phyloP scores from a whole-genome alignment of 306 rosid genomes.

The Vachellia collinsii region DNA sequence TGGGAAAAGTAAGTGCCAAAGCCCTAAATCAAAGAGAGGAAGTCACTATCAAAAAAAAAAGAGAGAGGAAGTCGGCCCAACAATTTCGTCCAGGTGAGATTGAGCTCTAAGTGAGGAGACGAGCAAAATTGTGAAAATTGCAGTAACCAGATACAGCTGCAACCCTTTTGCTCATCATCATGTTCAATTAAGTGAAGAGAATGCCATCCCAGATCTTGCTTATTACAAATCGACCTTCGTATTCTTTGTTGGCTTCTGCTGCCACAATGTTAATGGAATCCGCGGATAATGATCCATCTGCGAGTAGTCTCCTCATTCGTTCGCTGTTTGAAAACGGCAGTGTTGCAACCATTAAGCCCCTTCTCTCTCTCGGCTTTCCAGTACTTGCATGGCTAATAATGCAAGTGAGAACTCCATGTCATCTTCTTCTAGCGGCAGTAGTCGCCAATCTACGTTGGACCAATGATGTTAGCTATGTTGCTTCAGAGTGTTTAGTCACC shows the following conservation, averaged over 20 bases:
- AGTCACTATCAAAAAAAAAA: too few relatives aligned
- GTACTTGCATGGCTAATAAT: constrained; percentile 2
- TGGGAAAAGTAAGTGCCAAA: too few relatives aligned
- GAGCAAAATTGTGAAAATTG: too few relatives aligned
- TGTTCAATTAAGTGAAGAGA: background rate
- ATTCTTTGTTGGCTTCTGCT: background rate
- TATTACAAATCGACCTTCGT: constrained; percentile 39
- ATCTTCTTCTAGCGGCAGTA: constrained; percentile 19
- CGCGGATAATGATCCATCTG: constrained; percentile 48
- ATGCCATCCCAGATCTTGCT: constrained; percentile 77
- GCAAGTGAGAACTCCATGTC: constrained; percentile 62
- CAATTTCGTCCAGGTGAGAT: too few relatives aligned
- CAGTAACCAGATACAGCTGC: too few relatives aligned
- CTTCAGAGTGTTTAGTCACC: constrained; percentile 61
- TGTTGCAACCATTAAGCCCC: constrained; percentile 43
- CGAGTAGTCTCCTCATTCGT: constrained; percentile 45
- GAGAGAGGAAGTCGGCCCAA: too few relatives aligned
- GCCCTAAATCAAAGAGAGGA: too few relatives aligned
- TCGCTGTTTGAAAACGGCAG: constrained; percentile 48
- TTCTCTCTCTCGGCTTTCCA: constrained; percentile 44
- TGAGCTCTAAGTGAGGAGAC: too few relatives aligned
- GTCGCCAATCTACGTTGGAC: constrained; percentile 42
- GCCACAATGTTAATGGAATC: constrained; percentile 34
- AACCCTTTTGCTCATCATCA: too few relatives aligned
- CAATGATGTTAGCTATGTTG: constrained; percentile 57